Evolutionary conservation across 2,329 filamentous ascomycete genomes (phyloP), one percentile per base, ranked within the genome.

Genomic region (Trichoderma semiorbis): DNA sequence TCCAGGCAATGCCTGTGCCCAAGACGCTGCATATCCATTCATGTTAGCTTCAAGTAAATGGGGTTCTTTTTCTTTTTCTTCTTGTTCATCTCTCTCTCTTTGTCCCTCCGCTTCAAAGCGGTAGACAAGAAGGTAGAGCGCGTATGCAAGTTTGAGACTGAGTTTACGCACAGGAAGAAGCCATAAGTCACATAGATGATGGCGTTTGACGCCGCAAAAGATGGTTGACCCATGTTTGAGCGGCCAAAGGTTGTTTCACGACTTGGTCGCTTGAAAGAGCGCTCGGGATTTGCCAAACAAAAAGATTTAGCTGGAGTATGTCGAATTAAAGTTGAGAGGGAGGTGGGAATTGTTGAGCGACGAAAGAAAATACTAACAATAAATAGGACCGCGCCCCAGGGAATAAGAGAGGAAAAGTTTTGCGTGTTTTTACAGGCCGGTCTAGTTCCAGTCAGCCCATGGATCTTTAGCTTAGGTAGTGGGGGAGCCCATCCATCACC

Each of bases 141-240:
- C 43, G 10, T 11, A 8, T 12, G 18, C 21, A 32, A n/a, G 62
- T 12, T 18, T 43, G 28, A 24, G 16, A 39, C 14, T 30, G 63
- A 58, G 43, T 28, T 62, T 76, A 73, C 88, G 71, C 84, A 95
- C 93, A 96, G 83, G 80, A 96, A 96, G 64, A 86, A 84, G 74
- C 87, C 91, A 83, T 94, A 95, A 64, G 92, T 93, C 68, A 93
- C 83, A 79, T 95, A 95, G 79, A 96, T 91, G 79, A 95, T 85
- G 85, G 92, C 92, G 84, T 95, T 94, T 36, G 93, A 95, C 79
- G 92, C 92, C 86, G 88, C 84, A 70, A 85, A 89, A 2, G 93
- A 95, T 72, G 92, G 92, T 75, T 91, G 87, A 24, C 92, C 92
- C 93, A 95, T 96, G 71, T 32, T 82, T 30, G 55, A 60, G 60